Conservation (phyloP, 805 yeast species). For the Kazachstania bromeliacearum region DNA sequence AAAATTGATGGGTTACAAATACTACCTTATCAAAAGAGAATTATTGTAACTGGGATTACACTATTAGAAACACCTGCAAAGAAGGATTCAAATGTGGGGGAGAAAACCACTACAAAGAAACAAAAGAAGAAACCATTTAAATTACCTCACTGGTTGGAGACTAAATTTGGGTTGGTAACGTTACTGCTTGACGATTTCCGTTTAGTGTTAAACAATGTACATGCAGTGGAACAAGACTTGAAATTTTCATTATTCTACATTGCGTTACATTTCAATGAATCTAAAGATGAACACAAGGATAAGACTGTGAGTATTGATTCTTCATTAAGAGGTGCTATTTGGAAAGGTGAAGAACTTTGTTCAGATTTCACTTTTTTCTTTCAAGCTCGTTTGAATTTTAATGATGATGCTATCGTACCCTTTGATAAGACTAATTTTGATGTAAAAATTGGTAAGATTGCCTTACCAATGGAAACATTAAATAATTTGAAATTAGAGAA, state of each 20-base stretch:
- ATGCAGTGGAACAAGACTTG: slow-evolving; percentile 1
- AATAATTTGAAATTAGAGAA: background rate
- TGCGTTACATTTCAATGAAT: background rate
- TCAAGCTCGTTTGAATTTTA: slow-evolving; percentile 1
- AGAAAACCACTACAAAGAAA: background rate
- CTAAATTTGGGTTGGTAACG: background rate
- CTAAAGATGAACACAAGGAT: background rate
- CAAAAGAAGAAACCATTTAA: background rate
- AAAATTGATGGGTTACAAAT: slow-evolving; percentile 14
- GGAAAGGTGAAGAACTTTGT: slow-evolving; percentile 5
- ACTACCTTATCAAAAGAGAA: slow-evolving; percentile 12
- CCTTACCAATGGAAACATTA: slow-evolving; percentile 11
- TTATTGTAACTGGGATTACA: slow-evolving; percentile 8
- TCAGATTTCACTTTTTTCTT: slow-evolving; percentile 5
- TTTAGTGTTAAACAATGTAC: slow-evolving; percentile 4
- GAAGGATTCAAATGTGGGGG: background rate
- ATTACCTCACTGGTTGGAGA: slow-evolving; percentile 4
- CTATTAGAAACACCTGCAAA: slow-evolving; percentile 1
- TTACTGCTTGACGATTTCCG: slow-evolving; percentile 7
- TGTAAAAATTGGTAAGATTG: slow-evolving; percentile 16
- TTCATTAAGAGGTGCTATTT: slow-evolving; percentile 6
- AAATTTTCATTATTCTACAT: slow-evolving; percentile 3
- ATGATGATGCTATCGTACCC: slow-evolving; percentile 3
- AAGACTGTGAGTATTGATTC: slow-evolving; percentile 3
- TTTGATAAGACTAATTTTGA: slow-evolving; percentile 12